Base-by-base conservation (phyloP, 192 early-diverging fungal species). In the Coemansia sp. region DNA sequence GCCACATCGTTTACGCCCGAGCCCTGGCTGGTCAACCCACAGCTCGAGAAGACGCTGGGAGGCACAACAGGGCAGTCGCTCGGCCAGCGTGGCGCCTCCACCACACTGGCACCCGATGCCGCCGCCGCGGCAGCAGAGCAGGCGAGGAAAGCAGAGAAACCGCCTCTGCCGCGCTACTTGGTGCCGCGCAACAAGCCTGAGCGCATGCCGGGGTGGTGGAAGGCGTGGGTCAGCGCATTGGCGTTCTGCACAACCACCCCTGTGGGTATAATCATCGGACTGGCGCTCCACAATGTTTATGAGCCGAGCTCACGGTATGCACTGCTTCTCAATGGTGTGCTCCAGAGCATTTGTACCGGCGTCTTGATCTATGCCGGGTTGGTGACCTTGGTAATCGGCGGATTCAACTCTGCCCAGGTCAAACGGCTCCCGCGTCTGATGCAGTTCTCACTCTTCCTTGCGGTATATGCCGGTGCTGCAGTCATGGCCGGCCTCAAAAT, bases 271-370 rank as follows among this genome's bases (percentile, higher is more conserved):
- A 75, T 78, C 17, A 82, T 91, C 36, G 90, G 90, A 5, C 81
- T 91, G 53, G 83, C 77, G 1, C 54, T 91, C 14, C 77, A 67
- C 26, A 47, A 66, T 9, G 54, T 75, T 1, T 90, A 82, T 55
- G 82, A 82, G 43, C 66, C 70, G 3, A 77, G 83, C 42, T 81
- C 80, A 23, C 47, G 47, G 5, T 60, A 77, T 3, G 67, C 79
- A 3, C 42, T 91, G 19, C 62, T 87, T 8, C 40, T 78, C 8
- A 78, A 78, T 20, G 89, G 85, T 18, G 67, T 89, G 27, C 58
- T 89, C 18, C 82, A 92, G 56, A 80, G 83, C 17, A 58, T 89
- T 14, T 80, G 82, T 11, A 79, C 85, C 7, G 88, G 88, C 31
- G 82, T 90, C 14, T 54, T 92, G 34, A 28, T 88, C 4, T 90